Conservation (phyloP, 805 yeast genomes). For the Ogataea methanolica region DNA sequence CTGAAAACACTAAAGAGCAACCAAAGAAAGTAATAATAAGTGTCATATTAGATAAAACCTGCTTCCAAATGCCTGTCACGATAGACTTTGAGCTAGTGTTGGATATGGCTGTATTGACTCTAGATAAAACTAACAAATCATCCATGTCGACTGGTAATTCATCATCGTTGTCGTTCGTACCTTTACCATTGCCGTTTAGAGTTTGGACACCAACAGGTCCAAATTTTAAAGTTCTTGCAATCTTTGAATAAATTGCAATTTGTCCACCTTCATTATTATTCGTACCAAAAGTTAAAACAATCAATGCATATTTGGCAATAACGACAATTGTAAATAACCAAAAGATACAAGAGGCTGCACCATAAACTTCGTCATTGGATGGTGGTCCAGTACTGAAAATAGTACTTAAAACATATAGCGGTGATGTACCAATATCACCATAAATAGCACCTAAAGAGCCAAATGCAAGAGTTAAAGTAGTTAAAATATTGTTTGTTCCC, state of each 20-base stretch:
- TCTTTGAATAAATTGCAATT: slow-evolving; percentile 57
- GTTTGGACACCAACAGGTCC: slow-evolving; percentile 43
- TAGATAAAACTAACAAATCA: slow-evolving; percentile 29
- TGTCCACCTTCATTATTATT: slow-evolving; percentile 63
- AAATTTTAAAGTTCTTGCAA: slow-evolving; percentile 43
- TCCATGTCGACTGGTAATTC: slow-evolving; percentile 19
- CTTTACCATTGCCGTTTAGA: slow-evolving; percentile 28
- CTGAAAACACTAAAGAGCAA: slow-evolving; percentile 52
- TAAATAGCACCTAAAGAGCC: slow-evolving; percentile 55
- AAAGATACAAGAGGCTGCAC: slow-evolving; percentile 49
- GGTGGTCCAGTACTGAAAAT: slow-evolving; percentile 32
- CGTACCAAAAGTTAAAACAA: slow-evolving; percentile 48
- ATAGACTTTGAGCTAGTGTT: slow-evolving; percentile 12
- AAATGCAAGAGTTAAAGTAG: slow-evolving; percentile 7
- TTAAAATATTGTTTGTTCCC: slow-evolving; percentile 3
- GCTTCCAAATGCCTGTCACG: slow-evolving; percentile 24
- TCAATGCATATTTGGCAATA: slow-evolving; percentile 43
- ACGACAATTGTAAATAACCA: slow-evolving; percentile 53
- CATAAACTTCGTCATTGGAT: slow-evolving; percentile 37
- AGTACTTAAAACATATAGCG: slow-evolving; percentile 45
- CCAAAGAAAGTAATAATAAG: slow-evolving; percentile 45
- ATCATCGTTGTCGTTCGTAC: too few relatives aligned
- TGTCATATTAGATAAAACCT: slow-evolving; percentile 30
- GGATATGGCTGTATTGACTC: slow-evolving; percentile 36
- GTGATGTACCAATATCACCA: slow-evolving; percentile 62